Evolutionary conservation across 192 early-diverging fungal species (phyloP).

Genomic region (Umbelopsis sp.): DNA sequence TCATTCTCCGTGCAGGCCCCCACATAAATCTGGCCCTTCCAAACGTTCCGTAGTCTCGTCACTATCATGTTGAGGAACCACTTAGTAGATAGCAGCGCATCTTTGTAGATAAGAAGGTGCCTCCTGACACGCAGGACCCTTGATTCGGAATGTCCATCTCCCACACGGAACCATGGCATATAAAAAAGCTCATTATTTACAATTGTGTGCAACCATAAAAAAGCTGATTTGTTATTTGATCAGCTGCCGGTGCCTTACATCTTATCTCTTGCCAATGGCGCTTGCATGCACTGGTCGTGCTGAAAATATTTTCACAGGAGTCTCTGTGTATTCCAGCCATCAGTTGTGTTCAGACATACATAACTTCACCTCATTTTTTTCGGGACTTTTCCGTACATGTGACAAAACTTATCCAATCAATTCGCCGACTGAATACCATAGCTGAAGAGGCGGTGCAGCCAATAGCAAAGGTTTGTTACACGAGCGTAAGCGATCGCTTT

Average conservation of each 20-base stretch:
- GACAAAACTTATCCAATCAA: not conserved
- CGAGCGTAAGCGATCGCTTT: too few species aligned
- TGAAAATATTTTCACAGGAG: not conserved
- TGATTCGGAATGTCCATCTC: not conserved
- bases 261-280: not conserved
- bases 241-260: not conserved
- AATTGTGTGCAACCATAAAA: slow-evolving; percentile 2
- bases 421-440: not conserved
- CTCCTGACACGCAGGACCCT: too few species aligned
- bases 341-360: too few species aligned
- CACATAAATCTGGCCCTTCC: too few species aligned
- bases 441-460: too few species aligned
- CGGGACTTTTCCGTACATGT: slow-evolving; percentile 15
- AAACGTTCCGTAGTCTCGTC: too few species aligned
- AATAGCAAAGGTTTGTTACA: too few species aligned
- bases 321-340: too few species aligned
- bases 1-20: too few species aligned
- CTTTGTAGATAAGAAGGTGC: too few species aligned
- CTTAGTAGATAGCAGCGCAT: too few species aligned
- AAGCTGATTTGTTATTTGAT: not conserved
- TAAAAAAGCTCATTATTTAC: slow-evolving; percentile 16
- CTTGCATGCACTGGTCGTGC: not conserved
- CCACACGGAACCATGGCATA: slow-evolving; percentile 9
- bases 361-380: not conserved
- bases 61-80: too few species aligned